Evolutionary conservation across 805 yeast genomes (phyloP).

Genomic region (Lipomyces sp.): DNA sequence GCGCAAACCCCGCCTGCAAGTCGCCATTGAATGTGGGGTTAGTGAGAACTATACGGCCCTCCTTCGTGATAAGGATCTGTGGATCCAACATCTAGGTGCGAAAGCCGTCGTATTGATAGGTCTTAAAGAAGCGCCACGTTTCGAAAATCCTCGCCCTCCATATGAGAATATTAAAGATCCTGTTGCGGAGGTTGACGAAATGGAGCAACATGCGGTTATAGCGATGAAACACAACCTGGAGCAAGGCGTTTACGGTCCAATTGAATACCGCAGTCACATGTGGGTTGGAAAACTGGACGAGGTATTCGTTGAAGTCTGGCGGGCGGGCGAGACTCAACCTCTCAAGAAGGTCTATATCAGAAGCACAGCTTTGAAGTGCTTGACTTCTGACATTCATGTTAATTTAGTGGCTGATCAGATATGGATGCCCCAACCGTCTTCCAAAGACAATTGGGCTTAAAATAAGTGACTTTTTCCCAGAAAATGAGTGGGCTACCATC

Average conservation of each 20-base stretch:
- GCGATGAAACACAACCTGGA: background rate
- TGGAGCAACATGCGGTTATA: background rate
- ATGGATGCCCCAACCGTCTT: background rate
- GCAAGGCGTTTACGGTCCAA: background rate
- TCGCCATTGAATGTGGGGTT: background rate
- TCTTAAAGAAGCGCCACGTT: background rate
- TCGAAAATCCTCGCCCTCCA: background rate
- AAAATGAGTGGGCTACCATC: background rate
- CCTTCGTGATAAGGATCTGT: background rate
- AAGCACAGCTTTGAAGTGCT: background rate
- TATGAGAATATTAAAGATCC: background rate
- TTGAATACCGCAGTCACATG: background rate
- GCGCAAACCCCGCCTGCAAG: too few species aligned
- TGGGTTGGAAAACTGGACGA: slow-evolving; percentile 2
- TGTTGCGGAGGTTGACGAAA: background rate
- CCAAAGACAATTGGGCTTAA: background rate
- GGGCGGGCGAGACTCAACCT: background rate
- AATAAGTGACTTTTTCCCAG: slow-evolving; percentile 1
- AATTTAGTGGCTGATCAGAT: background rate
- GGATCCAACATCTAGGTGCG: background rate
- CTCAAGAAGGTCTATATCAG: background rate
- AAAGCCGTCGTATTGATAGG: background rate
- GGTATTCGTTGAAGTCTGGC: slow-evolving; percentile 4
- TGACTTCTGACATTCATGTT: background rate
- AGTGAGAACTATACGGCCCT: background rate